phyloP scores from a whole-genome alignment of 129 eudicot species.

The Heracleum sosnowskyi region DNA sequence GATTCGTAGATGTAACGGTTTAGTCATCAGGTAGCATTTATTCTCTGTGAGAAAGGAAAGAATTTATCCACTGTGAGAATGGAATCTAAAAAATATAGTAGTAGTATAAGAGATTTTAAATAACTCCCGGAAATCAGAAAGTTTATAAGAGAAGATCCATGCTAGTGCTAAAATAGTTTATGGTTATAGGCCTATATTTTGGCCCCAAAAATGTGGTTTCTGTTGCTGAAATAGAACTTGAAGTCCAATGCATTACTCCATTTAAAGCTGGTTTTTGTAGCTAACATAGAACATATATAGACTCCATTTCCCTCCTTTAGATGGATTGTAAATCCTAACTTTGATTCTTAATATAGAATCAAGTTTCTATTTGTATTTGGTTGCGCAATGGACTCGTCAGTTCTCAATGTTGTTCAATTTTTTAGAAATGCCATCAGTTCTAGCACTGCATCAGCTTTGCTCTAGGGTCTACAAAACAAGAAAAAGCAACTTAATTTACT shows the following conservation, averaged over 20 bases:
- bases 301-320: neutral
- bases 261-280: neutral
- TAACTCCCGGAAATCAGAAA: neutral
- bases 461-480: neutral
- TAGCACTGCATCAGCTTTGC: neutral
- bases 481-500: slow-evolving; percentile 23
- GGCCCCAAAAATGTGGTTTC: neutral
- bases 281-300: neutral
- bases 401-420: neutral
- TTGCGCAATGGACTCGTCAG: neutral
- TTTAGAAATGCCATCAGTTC: neutral
- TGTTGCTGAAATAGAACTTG: neutral
- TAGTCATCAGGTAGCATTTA: neutral
- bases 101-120: neutral
- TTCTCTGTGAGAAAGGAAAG: neutral
- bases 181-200: neutral
- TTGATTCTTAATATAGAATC: neutral
- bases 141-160: neutral
- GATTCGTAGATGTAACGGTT: neutral
- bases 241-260: neutral
- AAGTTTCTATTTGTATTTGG: neutral
- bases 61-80: neutral
- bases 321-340: neutral
- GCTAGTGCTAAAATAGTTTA: neutral
- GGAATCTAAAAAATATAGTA: neutral